A percentile compares a stretch with the other conserved stretches of the same genome.
Conservation (phyloP, 768 basidiomycete species). For the Chalciporus piperatus region DNA sequence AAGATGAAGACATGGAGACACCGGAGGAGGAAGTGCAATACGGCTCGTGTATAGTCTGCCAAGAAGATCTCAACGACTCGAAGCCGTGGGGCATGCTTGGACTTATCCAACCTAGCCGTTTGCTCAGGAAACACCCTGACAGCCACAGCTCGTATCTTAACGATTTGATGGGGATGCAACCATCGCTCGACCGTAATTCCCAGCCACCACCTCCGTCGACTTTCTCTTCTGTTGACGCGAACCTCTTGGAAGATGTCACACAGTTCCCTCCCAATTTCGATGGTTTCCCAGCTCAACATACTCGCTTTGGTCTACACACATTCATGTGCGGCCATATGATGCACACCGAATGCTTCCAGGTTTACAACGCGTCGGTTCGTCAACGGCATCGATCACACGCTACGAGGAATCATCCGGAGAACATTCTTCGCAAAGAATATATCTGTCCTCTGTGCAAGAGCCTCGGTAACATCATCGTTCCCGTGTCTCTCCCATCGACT, state of each 20-base stretch:
- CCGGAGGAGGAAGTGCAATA: slow-evolving; percentile 54
- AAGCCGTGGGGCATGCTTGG: slow-evolving; percentile 84
- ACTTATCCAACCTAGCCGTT: slow-evolving; percentile 81
- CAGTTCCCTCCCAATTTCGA: slow-evolving; percentile 64
- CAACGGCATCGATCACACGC: slow-evolving; percentile 86
- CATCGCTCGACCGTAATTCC: slow-evolving; percentile 60
- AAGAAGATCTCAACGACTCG: slow-evolving; percentile 78
- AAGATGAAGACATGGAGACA: slow-evolving; percentile 48
- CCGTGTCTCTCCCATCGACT: slow-evolving; percentile 57
- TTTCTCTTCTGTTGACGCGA: slow-evolving; percentile 30
- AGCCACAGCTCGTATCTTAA: slow-evolving; percentile 58
- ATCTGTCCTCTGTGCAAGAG: slow-evolving; percentile 98
- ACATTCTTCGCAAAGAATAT: slow-evolving; percentile 89
- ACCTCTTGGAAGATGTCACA: slow-evolving; percentile 27
- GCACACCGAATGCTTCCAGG: slow-evolving; percentile 93
- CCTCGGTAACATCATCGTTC: slow-evolving; percentile 90
- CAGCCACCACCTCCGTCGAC: slow-evolving; percentile 30
- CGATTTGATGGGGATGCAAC: slow-evolving; percentile 62
- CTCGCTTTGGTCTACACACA: slow-evolving; percentile 80
- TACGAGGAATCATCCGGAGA: slow-evolving; percentile 92
- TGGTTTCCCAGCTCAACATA: slow-evolving; percentile 66
- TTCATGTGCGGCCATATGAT: slow-evolving; percentile 96
- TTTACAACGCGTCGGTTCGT: slow-evolving; percentile 82
- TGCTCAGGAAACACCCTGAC: slow-evolving; percentile 78
- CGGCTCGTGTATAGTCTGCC: slow-evolving; percentile 98